These are phyloP conservation scores for Paraphaeosphaeria minitans DNA, from an alignment of 2,329 filamentous ascomycete species.

Conservation along the genomic window DNA sequence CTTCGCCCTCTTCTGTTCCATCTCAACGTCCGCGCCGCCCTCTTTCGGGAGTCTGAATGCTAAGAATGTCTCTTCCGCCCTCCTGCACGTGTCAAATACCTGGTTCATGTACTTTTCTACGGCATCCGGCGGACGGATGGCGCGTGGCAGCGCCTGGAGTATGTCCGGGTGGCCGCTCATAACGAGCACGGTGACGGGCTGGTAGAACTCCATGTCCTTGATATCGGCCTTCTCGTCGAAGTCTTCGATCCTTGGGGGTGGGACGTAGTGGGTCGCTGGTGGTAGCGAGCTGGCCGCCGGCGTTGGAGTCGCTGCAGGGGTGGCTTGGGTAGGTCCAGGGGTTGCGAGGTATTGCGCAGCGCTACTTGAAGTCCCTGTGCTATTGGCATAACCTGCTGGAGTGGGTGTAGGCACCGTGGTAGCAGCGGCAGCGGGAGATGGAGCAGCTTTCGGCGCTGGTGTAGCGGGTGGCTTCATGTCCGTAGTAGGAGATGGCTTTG, in stretches of 20 bases:
- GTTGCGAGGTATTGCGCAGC: neutral
- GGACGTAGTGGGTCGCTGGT: slow-evolving; percentile 24
- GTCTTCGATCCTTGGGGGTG: slow-evolving; percentile 42
- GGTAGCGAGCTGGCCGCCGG: slow-evolving; percentile 17
- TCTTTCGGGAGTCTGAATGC: slow-evolving; percentile 59
- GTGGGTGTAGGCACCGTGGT: slow-evolving; percentile 12
- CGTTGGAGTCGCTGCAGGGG: slow-evolving; percentile 18
- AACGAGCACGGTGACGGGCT: slow-evolving; percentile 71
- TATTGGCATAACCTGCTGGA: slow-evolving; percentile 4
- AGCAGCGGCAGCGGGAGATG: slow-evolving; percentile 9
- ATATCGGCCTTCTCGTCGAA: slow-evolving; percentile 54
- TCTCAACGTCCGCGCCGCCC: slow-evolving; percentile 34
- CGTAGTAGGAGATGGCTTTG: slow-evolving; percentile 47
- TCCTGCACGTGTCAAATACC: slow-evolving; percentile 60
- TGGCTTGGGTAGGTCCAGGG: slow-evolving; percentile 5
- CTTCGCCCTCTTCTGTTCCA: slow-evolving; percentile 19
- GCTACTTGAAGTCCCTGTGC: slow-evolving; percentile 10
- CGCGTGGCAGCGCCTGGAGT: slow-evolving; percentile 60
- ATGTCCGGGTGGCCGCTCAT: slow-evolving; percentile 57
- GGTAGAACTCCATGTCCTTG: slow-evolving; percentile 59
- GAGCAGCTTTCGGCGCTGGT: slow-evolving; percentile 30
- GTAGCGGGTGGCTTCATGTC: slow-evolving; percentile 33
- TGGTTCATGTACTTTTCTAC: slow-evolving; percentile 48
- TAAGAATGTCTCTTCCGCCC: slow-evolving; percentile 61
- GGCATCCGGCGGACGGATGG: slow-evolving; percentile 55